Conservation (phyloP, 257 asterid genomes). For the Lavandula angustifolia region DNA sequence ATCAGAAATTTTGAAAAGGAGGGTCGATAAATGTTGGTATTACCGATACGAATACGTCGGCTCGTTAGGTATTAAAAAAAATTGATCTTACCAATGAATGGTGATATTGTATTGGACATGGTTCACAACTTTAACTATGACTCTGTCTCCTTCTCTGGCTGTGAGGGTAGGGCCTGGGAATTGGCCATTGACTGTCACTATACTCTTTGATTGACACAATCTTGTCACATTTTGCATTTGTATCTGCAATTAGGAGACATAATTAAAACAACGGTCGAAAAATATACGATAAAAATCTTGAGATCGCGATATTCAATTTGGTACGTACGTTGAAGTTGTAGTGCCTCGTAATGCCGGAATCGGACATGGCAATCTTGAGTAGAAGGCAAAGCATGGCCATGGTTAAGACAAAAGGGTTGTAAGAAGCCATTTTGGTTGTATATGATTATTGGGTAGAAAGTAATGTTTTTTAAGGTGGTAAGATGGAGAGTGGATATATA, state of each 20-base stretch:
- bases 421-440: conserved; percentile 35
- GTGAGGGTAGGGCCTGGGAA: conserved; percentile 66
- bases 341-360: conserved; percentile 48
- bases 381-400: conserved; percentile 32
- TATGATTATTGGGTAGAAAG: conserved; percentile 2
- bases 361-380: conserved; percentile 37
- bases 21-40: too few species aligned
- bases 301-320: not conserved
- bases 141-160: conserved; percentile 69
- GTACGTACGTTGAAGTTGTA: conserved; percentile 53
- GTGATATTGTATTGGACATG: conserved; percentile 57
- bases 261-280: too few species aligned
- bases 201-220: conserved; percentile 59
- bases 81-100: conserved; percentile 60
- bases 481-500: conserved; percentile 25
- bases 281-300: too few species aligned
- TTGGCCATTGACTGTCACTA: conserved; percentile 64
- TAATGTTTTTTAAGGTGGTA: too few species aligned
- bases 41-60: too few species aligned
- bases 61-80: too few species aligned
- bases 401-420: conserved; percentile 19
- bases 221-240: conserved; percentile 57
- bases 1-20: too few species aligned
- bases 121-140: conserved; percentile 55
- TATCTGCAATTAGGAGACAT: conserved; percentile 35